These are phyloP conservation scores for Talaromyces sp. DNA, from an alignment of 2,329 filamentous ascomycete species.

Conservation along the genomic window DNA sequence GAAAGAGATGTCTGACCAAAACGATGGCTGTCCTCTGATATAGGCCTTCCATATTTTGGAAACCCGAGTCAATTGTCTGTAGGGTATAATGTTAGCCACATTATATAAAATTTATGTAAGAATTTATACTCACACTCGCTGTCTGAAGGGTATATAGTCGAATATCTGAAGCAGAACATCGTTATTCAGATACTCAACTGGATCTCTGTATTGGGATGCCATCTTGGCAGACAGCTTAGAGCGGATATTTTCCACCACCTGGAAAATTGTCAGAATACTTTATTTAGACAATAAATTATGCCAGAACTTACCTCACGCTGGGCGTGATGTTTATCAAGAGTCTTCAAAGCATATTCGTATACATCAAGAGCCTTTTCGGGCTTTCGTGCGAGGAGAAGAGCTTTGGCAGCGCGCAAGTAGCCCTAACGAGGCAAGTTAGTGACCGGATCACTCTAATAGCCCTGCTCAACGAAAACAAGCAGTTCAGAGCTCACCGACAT, in stretches of 20 bases:
- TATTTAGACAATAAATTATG: background rate
- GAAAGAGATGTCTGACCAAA: conserved; percentile 9
- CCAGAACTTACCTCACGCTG: conserved; percentile 19
- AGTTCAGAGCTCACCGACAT: background rate
- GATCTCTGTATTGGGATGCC: conserved; percentile 2
- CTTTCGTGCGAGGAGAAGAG: conserved; percentile 44
- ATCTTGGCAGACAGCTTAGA: conserved; percentile 5
- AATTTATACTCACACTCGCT: conserved; percentile 6
- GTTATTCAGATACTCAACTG: conserved; percentile 1
- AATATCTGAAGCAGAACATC: conserved; percentile 11
- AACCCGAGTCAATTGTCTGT: conserved; percentile 4
- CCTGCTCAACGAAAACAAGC: background rate
- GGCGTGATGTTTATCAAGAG: conserved; percentile 38
- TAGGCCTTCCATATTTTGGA: conserved; percentile 7
- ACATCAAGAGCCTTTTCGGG: conserved; percentile 50
- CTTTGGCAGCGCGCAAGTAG: conserved; percentile 52
- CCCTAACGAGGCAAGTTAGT: conserved; percentile 29
- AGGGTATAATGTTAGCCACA: background rate
- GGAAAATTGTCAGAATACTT: background rate
- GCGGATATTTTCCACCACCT: conserved; percentile 5
- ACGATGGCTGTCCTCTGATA: conserved; percentile 6
- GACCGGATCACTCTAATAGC: background rate
- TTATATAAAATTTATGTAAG: background rate
- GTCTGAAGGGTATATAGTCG: conserved; percentile 5
- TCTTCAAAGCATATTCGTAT: conserved; percentile 55